These are phyloP conservation scores for Cetraspora pellucida DNA, from an alignment of 192 early-diverging fungal species.

Conservation along the genomic window DNA sequence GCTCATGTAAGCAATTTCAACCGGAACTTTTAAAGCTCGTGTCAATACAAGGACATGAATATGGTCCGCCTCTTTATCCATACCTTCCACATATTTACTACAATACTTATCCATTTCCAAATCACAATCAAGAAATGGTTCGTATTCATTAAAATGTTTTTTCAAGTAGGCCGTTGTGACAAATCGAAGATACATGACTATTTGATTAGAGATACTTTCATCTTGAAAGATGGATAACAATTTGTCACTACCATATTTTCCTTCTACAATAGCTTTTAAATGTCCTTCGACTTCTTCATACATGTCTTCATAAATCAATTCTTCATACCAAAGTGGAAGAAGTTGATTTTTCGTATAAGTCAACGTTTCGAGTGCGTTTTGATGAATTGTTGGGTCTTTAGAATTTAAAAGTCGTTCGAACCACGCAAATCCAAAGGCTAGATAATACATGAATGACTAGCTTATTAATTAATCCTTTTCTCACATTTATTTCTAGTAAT, in stretches of 20 bases:
- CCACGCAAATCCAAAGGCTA: conserved; percentile 67
- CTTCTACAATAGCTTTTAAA: conserved; percentile 38
- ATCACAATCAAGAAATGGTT: conserved; percentile 58
- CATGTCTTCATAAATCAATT: conserved; percentile 58
- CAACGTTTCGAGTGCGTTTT: conserved; percentile 39
- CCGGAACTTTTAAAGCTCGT: conserved; percentile 62
- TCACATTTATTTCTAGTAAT: neutral
- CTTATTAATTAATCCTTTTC: neutral
- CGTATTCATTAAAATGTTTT: conserved; percentile 57
- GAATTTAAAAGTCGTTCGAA: conserved; percentile 56
- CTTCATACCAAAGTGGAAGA: conserved; percentile 48
- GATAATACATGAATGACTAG: neutral
- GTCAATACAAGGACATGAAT: conserved; percentile 78
- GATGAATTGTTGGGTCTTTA: conserved; percentile 32
- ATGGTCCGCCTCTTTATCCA: conserved; percentile 76
- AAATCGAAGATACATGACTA: conserved; percentile 61
- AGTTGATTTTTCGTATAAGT: conserved; percentile 48
- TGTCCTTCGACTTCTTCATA: conserved; percentile 53
- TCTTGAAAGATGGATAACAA: conserved; percentile 55
- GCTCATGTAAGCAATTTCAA: conserved; percentile 74
- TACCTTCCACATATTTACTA: conserved; percentile 55
- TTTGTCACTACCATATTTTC: conserved; percentile 41
- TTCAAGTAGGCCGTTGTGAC: conserved; percentile 60
- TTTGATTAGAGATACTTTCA: conserved; percentile 58
- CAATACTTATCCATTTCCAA: conserved; percentile 61